Conservation (phyloP, 1,139 yeast genomes). For the Pichia norvegensis region DNA sequence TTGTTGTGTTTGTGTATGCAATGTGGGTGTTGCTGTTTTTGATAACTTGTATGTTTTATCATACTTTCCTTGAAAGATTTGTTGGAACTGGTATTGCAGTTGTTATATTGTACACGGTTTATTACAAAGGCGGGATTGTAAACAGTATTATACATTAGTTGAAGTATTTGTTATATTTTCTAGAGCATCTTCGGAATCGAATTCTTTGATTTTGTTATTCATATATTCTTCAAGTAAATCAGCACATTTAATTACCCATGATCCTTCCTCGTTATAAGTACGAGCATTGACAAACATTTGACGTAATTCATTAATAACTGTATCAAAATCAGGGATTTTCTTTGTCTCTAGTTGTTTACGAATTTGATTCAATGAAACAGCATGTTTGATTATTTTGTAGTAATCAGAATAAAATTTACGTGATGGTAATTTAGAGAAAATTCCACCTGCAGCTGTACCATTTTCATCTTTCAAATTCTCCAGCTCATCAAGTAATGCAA, state of each 20-base stretch:
- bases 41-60: conserved; percentile 56
- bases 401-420: conserved; percentile 78
- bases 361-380: conserved; percentile 71
- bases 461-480: conserved; percentile 32
- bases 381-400: conserved; percentile 66
- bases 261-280: conserved; percentile 85
- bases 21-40: conserved; percentile 30
- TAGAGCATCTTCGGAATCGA: conserved; percentile 10
- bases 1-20: background rate
- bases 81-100: conserved; percentile 45
- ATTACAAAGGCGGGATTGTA: conserved; percentile 17
- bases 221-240: conserved; percentile 44
- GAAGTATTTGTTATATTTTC: background rate
- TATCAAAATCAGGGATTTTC: conserved; percentile 48
- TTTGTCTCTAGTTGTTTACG: conserved; percentile 49
- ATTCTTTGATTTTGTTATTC: conserved; percentile 9
- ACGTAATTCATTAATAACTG: conserved; percentile 63
- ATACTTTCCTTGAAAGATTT: conserved; percentile 49
- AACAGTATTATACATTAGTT: background rate
- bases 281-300: conserved; percentile 78
- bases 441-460: conserved; percentile 41
- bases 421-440: conserved; percentile 64
- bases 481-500: conserved; percentile 35
- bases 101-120: conserved; percentile 33
- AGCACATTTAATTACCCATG: conserved; percentile 76